These are phyloP conservation scores for Eremochloa ophiuroides DNA, from an alignment of 176 grass and related monocot genomes.

Conservation along the genomic window DNA sequence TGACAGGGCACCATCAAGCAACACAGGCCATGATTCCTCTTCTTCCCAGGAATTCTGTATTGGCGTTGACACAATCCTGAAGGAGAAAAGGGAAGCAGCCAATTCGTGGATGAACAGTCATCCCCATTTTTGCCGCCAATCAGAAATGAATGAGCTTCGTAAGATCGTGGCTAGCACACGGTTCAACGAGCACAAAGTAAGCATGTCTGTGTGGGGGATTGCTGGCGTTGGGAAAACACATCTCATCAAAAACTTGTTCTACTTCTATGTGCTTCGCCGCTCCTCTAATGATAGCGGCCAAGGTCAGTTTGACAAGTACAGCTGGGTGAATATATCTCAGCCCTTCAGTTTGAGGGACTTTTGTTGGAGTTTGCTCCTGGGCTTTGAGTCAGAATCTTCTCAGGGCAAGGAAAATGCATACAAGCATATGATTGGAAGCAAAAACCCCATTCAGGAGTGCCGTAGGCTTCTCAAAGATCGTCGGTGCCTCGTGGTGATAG, in stretches of 20 bases:
- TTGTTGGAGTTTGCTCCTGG: not conserved
- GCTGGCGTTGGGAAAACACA: constrained; percentile 4
- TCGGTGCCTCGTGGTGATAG: not conserved
- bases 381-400: not conserved
- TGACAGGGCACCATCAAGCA: too few species aligned
- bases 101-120: fast-evolving
- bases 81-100: not conserved
- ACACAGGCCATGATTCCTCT: too few species aligned
- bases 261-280: not conserved
- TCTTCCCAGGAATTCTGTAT: too few species aligned
- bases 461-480: not conserved
- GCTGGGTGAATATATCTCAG: not conserved
- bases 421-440: too few species aligned
- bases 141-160: not conserved
- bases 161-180: not conserved
- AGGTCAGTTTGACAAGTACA: not conserved
- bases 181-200: not conserved
- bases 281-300: too few species aligned
- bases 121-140: not conserved
- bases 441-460: not conserved
- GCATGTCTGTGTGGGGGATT: constrained; percentile 13
- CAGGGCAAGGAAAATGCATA: not conserved
- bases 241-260: not conserved
- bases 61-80: too few species aligned
- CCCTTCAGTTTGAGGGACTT: constrained; percentile 8